Conservation (phyloP, 2,329 filamentous ascomycete genomes). For the Rutstroemia sp. region DNA sequence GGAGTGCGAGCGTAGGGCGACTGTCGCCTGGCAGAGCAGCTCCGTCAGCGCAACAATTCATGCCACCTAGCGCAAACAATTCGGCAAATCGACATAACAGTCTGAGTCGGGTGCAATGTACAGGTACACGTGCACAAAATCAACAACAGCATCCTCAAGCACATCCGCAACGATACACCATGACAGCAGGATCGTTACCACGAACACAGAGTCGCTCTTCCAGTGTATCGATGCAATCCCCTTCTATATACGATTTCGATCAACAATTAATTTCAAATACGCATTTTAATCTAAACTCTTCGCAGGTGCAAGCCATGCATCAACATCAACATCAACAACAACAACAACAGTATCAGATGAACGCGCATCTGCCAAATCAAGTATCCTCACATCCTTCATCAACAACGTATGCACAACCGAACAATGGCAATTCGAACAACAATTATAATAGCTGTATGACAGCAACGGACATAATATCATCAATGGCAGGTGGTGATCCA, state of each 20-base stretch:
- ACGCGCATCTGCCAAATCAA: constrained; percentile 9
- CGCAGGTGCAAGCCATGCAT: constrained; percentile 1
- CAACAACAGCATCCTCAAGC: constrained; percentile 5
- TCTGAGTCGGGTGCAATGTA: constrained; percentile 7
- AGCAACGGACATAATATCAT: constrained; percentile 38
- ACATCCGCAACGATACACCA: constrained; percentile 1
- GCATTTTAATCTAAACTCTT: neutral
- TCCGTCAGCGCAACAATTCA: constrained; percentile 18
- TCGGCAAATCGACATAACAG: constrained; percentile 17
- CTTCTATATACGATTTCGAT: constrained; percentile 20
- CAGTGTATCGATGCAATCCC: constrained; percentile 11
- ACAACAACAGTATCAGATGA: neutral
- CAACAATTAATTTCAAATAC: constrained; percentile 6
- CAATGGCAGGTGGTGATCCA: constrained; percentile 33
- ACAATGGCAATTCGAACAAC: constrained; percentile 12
- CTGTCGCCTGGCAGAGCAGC: constrained; percentile 10
- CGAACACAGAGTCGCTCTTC: constrained; percentile 13
- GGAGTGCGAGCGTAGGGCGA: constrained; percentile 11
- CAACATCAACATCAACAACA: neutral
- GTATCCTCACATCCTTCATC: constrained; percentile 8
- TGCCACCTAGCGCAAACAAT: constrained; percentile 17
- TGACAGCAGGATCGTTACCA: constrained; percentile 13
- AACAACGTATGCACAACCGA: constrained; percentile 1
- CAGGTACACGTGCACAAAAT: constrained; percentile 8
- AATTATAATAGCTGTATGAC: constrained; percentile 30